Evolutionary conservation across 2,329 filamentous ascomycete species (phyloP).

Genomic region (Fusarium temperatum): DNA sequence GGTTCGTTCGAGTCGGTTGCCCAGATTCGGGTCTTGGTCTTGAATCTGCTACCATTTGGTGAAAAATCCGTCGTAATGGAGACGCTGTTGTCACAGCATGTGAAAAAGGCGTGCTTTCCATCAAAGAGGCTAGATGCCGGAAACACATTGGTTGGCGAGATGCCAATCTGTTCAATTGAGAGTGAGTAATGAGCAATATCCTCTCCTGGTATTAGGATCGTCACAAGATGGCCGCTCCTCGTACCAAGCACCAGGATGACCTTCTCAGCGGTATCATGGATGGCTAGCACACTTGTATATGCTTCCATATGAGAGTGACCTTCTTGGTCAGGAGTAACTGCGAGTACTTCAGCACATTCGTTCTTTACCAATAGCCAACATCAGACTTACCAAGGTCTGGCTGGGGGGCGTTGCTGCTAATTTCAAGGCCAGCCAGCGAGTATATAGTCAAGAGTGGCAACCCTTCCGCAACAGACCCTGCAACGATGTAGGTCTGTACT

Average conservation of each 20-base stretch:
- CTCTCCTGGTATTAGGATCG: slow-evolving; percentile 42
- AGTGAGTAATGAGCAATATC: slow-evolving; percentile 40
- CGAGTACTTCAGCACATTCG: slow-evolving; percentile 1
- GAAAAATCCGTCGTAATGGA: slow-evolving; percentile 54
- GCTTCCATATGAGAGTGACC: slow-evolving; percentile 47
- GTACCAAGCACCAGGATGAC: slow-evolving; percentile 57
- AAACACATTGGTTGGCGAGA: slow-evolving; percentile 49
- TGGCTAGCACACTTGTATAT: slow-evolving; percentile 56
- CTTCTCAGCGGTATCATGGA: slow-evolving; percentile 41
- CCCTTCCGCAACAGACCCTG: slow-evolving; percentile 47
- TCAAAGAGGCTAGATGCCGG: slow-evolving; percentile 38
- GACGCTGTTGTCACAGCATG: slow-evolving; percentile 60
- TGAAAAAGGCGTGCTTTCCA: slow-evolving; percentile 49
- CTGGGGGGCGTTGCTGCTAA: slow-evolving; percentile 25
- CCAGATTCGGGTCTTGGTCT: slow-evolving; percentile 58
- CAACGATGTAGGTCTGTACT: slow-evolving; percentile 43
- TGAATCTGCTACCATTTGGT: slow-evolving; percentile 44
- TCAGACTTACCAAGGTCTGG: slow-evolving; percentile 21
- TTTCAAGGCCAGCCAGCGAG: slow-evolving; percentile 37
- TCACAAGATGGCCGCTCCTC: slow-evolving; percentile 61
- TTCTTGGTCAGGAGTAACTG: background rate
- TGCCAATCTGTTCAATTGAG: slow-evolving; percentile 47
- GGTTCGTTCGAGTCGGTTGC: slow-evolving; percentile 60
- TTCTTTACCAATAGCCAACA: background rate
- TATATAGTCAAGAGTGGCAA: slow-evolving; percentile 48